phyloP scores from a whole-genome alignment of 2,329 filamentous ascomycete genomes.

The Alternaria infectoria region DNA sequence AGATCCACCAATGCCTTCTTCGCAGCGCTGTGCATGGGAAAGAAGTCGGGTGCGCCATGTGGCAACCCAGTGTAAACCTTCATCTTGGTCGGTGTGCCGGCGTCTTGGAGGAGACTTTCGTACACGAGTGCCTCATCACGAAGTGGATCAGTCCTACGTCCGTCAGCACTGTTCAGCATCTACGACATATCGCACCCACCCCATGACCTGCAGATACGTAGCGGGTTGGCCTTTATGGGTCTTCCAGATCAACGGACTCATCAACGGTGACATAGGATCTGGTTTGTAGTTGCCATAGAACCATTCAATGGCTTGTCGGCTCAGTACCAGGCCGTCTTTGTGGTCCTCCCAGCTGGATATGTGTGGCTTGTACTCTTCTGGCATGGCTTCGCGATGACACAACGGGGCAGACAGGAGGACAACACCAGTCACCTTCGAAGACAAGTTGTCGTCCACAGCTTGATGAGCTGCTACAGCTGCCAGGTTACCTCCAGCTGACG shows the following conservation, averaged over 20 bases:
- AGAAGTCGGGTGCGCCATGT: slow-evolving; percentile 50
- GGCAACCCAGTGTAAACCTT: slow-evolving; percentile 54
- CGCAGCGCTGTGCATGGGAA: slow-evolving; percentile 35
- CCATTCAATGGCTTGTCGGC: not conserved
- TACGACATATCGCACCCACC: slow-evolving; percentile 25
- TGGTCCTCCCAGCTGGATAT: not conserved
- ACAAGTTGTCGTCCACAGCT: slow-evolving; percentile 16
- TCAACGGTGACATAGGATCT: slow-evolving; percentile 37
- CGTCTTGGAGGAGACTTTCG: slow-evolving; percentile 17
- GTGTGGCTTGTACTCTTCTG: not conserved
- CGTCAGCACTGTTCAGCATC: not conserved
- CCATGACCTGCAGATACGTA: slow-evolving; percentile 59
- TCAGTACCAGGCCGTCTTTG: not conserved
- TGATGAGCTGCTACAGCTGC: slow-evolving; percentile 12
- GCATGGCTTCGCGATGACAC: not conserved
- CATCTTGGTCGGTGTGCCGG: slow-evolving; percentile 22
- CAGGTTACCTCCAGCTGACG: not conserved
- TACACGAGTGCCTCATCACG: not conserved
- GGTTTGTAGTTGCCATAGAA: slow-evolving; percentile 34
- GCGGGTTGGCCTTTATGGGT: slow-evolving; percentile 47
- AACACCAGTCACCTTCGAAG: not conserved
- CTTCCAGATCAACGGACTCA: slow-evolving; percentile 29
- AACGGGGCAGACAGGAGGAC: not conserved
- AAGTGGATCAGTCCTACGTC: not conserved
- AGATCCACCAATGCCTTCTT: slow-evolving; percentile 37